These are phyloP conservation scores for Elsinoe arachidis DNA, from an alignment of 2,329 filamentous ascomycete species.

Conservation along the genomic window DNA sequence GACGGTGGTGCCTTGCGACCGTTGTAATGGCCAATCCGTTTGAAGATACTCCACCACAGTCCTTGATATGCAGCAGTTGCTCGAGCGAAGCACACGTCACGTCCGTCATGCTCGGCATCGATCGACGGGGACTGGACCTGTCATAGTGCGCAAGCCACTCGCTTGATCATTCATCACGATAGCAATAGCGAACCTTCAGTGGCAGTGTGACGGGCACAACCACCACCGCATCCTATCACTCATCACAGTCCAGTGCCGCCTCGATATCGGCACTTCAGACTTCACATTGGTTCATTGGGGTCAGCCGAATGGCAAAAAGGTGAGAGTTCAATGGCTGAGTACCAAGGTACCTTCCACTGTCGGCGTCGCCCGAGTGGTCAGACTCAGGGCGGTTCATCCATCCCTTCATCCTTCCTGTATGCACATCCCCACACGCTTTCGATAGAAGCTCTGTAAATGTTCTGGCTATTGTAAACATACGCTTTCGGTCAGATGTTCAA, in stretches of 20 bases:
- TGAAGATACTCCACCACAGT: slow-evolving; percentile 6
- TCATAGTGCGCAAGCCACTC: neutral
- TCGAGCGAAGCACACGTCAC: neutral
- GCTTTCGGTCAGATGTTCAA: neutral
- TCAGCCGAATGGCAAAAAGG: neutral
- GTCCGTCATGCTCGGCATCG: neutral
- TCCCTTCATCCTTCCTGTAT: neutral
- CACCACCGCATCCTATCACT: too few relatives aligned
- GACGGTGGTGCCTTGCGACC: neutral
- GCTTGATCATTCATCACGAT: neutral
- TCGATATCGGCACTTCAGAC: neutral
- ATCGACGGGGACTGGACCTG: neutral
- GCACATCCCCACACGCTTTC: neutral
- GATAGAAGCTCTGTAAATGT: slow-evolving; percentile 1
- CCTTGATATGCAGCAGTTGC: neutral
- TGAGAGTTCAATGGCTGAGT: slow-evolving; percentile 1
- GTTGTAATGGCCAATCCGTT: slow-evolving; percentile 7
- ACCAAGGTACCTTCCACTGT: neutral
- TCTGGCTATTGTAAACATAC: slow-evolving; percentile 14
- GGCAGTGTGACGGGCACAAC: too few relatives aligned
- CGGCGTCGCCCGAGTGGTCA: slow-evolving; percentile 5
- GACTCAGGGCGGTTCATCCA: neutral
- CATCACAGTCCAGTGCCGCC: too few relatives aligned
- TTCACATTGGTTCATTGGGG: neutral
- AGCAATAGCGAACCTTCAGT: neutral